Percentiles rank a stretch among this genome's conserved stretches.
These are phyloP conservation scores for Beauveria varroae DNA, from an alignment of 2,329 filamentous ascomycete species.

Conservation along the genomic window DNA sequence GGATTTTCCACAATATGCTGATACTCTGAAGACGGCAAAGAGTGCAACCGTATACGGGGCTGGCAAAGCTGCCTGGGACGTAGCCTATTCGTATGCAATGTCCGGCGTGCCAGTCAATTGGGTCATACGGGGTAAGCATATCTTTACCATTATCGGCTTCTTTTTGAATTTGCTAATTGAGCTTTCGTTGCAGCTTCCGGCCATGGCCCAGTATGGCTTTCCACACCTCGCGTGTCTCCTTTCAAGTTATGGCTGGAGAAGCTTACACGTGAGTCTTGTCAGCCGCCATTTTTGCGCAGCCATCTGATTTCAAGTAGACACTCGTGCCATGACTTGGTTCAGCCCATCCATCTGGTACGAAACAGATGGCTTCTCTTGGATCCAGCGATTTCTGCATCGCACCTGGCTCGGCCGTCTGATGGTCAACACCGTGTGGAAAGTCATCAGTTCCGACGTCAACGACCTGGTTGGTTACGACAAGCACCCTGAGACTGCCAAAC, in stretches of 20 bases:
- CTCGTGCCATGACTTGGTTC: slow-evolving; percentile 64
- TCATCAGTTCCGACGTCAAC: slow-evolving; percentile 49
- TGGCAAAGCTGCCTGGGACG: slow-evolving; percentile 59
- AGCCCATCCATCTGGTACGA: slow-evolving; percentile 66
- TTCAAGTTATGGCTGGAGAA: slow-evolving; percentile 62
- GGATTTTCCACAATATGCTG: slow-evolving; percentile 34
- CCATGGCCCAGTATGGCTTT: slow-evolving; percentile 52
- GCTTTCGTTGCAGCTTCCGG: slow-evolving; percentile 30
- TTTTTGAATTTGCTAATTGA: neutral
- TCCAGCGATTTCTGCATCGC: slow-evolving; percentile 49
- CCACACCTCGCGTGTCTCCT: slow-evolving; percentile 56
- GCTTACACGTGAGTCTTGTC: slow-evolving; percentile 41
- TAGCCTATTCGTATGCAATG: slow-evolving; percentile 52
- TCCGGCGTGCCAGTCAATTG: slow-evolving; percentile 50
- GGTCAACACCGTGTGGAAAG: slow-evolving; percentile 49
- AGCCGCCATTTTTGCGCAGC: slow-evolving; percentile 33
- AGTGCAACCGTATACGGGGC: slow-evolving; percentile 51
- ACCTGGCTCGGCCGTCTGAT: slow-evolving; percentile 49
- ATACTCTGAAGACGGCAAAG: slow-evolving; percentile 34
- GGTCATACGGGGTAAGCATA: slow-evolving; percentile 45
- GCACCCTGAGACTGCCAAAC: slow-evolving; percentile 44
- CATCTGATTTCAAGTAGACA: slow-evolving; percentile 29
- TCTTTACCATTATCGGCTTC: neutral
- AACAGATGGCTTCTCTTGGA: slow-evolving; percentile 49
- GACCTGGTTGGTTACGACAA: slow-evolving; percentile 45